Evolutionary conservation across 352 stramenopile species (phyloP).

Genomic region (Phytophthora fragariaefolia): DNA sequence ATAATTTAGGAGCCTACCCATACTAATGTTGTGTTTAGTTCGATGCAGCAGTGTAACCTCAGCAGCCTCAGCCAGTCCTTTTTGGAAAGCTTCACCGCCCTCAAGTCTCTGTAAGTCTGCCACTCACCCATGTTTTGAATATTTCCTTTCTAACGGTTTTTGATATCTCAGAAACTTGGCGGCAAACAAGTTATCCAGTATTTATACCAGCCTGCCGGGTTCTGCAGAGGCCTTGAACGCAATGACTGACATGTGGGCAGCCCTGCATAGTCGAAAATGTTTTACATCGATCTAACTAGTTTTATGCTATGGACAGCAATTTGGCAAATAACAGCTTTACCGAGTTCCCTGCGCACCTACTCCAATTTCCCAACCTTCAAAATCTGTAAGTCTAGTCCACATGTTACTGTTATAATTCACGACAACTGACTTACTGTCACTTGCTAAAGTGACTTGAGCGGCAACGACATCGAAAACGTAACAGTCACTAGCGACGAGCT

Average conservation of each 20-base stretch:
- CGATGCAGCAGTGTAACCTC: slow-evolving; percentile 39
- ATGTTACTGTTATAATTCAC: background rate
- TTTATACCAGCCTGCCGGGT: slow-evolving; percentile 34
- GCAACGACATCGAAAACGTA: slow-evolving; percentile 51
- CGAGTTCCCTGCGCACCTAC: slow-evolving; percentile 45
- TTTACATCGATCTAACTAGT: slow-evolving; percentile 18
- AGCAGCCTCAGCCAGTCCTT: slow-evolving; percentile 37
- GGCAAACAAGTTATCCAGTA: slow-evolving; percentile 43
- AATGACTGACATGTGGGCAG: slow-evolving; percentile 40
- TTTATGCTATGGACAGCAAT: slow-evolving; percentile 32
- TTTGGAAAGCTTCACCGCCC: slow-evolving; percentile 38
- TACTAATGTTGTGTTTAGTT: slow-evolving; percentile 19
- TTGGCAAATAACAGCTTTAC: slow-evolving; percentile 53
- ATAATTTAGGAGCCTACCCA: background rate
- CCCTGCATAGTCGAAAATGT: background rate
- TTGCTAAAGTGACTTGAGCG: slow-evolving; percentile 43
- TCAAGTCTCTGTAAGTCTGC: slow-evolving; percentile 35
- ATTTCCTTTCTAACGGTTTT: background rate
- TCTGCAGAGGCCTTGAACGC: slow-evolving; percentile 30
- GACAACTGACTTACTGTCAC: background rate
- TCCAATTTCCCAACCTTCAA: slow-evolving; percentile 48
- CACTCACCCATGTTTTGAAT: background rate
- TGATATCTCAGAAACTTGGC: slow-evolving; percentile 31
- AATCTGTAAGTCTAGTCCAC: slow-evolving; percentile 43
- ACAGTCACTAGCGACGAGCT: slow-evolving; percentile 47